Evolutionary conservation across 345 rosid genomes (phyloP), one percentile per base, ranked within the genome.

Genomic region (Sisymbrium irio): DNA sequence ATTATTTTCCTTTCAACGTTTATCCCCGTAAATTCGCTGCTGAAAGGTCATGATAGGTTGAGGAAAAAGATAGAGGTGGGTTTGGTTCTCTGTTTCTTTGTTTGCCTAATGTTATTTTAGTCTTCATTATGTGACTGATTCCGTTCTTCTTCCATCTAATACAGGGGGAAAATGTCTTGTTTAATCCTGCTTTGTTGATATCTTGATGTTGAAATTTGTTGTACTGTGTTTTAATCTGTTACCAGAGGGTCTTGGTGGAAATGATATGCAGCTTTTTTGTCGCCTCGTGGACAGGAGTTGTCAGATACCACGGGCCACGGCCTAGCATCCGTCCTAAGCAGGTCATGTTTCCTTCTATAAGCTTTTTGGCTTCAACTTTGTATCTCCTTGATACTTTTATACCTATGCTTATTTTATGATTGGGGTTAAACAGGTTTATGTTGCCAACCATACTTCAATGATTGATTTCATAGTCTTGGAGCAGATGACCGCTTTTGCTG

Each of bases 401-500:
- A 44, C 42, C 2, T 20, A 14, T 69, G 56, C 25, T 44, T 40
- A 5, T 17, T 53, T 67, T 17, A 40, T 77, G 65, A 76, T 25
- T 25, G 77, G 77, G 63, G 33, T 61, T 49, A 59, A 62, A 53
- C 93, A 96, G 98, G 98, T 90, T 49, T 96, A 80, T 83, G 99
- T 92, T 65, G 93, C 92, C 83, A 90, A 93, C 77, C 98, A 93
- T 82, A 93, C 98, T 71, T 93, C 98, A 77, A 90, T 93, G 98
- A 90, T 93, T 49, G 98, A 90, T 82, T 93, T 90, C 79, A 80
- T 89, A 57, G 44, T 89, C 84, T 79, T 30, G 65, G 99, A 92
- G 78, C 98, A 96, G 82, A 90, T 96, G 98, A 92, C 95, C 32
- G 94, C 98, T 75, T 92, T 96, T 78, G 95, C 99, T 65, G 97